These are phyloP conservation scores for Haematococcus sp. DNA, from an alignment of 139 green algal genomes.

Conservation along the genomic window DNA sequence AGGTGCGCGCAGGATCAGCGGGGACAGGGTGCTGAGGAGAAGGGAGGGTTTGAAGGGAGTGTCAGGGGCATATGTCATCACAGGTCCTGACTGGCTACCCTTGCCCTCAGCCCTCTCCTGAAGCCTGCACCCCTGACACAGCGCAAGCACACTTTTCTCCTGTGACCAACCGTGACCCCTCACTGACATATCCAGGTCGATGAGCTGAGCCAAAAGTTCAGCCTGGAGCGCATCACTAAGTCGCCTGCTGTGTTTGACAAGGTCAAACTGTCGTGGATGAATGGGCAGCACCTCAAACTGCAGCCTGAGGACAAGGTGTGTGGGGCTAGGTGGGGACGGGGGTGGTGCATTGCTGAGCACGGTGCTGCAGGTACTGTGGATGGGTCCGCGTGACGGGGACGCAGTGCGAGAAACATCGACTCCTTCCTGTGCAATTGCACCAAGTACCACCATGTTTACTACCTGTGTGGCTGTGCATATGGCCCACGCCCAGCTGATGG, in stretches of 20 bases:
- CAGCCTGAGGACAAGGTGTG: conserved; percentile 47
- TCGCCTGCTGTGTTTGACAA: conserved; percentile 93
- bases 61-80: no score
- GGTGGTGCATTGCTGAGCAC: not conserved
- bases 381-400: no score
- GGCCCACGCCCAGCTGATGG: conserved; percentile 68
- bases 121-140: not conserved
- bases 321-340: not conserved
- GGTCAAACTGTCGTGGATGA: conserved; percentile 88
- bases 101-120: no score
- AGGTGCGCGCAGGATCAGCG: conserved; percentile 19
- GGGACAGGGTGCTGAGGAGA: no score
- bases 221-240: conserved; percentile 94
- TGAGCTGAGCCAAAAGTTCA: conserved; percentile 78
- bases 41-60: no score
- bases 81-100: no score
- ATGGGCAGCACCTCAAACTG: conserved; percentile 85
- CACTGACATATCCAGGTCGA: conserved; percentile 32
- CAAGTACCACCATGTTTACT: not conserved
- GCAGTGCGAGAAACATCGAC: no score
- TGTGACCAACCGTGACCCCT: not conserved
- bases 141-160: not conserved
- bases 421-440: not conserved
- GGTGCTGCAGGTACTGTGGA: not conserved
- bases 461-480: conserved; percentile 40